Evolutionary conservation across 139 green algal genomes (phyloP).

Genomic region (Tetradesmus obliquus): DNA sequence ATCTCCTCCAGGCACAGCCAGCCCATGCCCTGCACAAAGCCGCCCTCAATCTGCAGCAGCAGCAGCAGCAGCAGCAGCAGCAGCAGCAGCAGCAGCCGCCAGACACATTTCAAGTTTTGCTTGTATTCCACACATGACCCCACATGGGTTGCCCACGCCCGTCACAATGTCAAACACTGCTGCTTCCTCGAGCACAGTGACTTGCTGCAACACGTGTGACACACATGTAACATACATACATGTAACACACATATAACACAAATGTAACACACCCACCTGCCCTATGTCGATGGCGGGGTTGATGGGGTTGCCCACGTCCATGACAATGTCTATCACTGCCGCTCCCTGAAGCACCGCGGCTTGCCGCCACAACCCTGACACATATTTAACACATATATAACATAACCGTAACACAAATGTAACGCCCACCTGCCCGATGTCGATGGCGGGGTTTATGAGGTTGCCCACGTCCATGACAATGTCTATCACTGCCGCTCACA

Average conservation of each 20-base stretch:
- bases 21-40: constrained; percentile 96
- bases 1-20: constrained; percentile 97
- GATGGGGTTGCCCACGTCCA: constrained; percentile 95
- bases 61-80: not conserved
- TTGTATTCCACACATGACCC: too few relatives aligned
- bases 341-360: constrained; percentile 75
- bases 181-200: constrained; percentile 57
- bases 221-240: too few relatives aligned
- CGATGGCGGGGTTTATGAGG: constrained; percentile 95
- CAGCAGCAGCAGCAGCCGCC: not conserved
- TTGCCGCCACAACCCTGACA: too few relatives aligned
- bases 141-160: constrained; percentile 92
- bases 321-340: constrained; percentile 81
- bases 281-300: constrained; percentile 98
- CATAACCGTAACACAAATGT: too few relatives aligned
- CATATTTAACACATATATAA: too few relatives aligned
- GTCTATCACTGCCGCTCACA: too few relatives aligned
- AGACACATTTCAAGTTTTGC: too few relatives aligned
- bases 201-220: constrained; percentile 49
- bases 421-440: constrained; percentile 88
- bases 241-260: too few relatives aligned
- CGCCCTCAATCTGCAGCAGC: constrained; percentile 89
- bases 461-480: constrained; percentile 96
- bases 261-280: constrained; percentile 63
- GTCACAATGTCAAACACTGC: constrained; percentile 85